These are phyloP conservation scores for Pleurostoma richardsiae DNA, from an alignment of 2,329 filamentous ascomycete genomes.

Conservation along the genomic window DNA sequence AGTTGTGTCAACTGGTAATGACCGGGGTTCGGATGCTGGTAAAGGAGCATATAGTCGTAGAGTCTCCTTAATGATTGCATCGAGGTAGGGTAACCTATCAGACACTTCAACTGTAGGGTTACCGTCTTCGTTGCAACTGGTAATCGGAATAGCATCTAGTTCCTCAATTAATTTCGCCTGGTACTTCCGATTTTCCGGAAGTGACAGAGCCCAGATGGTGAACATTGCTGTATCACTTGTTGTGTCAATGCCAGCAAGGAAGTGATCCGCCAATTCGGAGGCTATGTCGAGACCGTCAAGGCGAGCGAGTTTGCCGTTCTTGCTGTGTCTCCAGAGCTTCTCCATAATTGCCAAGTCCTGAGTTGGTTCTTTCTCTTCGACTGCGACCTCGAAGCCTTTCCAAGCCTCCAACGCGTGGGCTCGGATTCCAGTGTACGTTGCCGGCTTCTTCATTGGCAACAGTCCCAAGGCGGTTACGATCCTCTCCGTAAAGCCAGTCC, in stretches of 20 bases:
- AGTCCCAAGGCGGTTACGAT: slow-evolving; percentile 25
- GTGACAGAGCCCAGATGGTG: slow-evolving; percentile 41
- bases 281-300: slow-evolving; percentile 41
- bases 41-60: slow-evolving; percentile 43
- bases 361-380: slow-evolving; percentile 3
- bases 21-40: slow-evolving; percentile 44
- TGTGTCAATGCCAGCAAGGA: slow-evolving; percentile 48
- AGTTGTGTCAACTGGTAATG: slow-evolving; percentile 21
- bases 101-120: slow-evolving; percentile 26
- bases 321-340: slow-evolving; percentile 27
- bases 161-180: slow-evolving; percentile 40
- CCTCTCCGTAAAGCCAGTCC: slow-evolving; percentile 27
- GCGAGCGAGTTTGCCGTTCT: slow-evolving; percentile 14
- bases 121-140: slow-evolving; percentile 16
- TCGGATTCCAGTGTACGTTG: slow-evolving; percentile 45
- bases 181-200: slow-evolving; percentile 30
- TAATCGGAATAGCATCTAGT: slow-evolving; percentile 20
- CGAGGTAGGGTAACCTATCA: slow-evolving; percentile 34
- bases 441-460: slow-evolving; percentile 43
- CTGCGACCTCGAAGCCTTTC: slow-evolving; percentile 7
- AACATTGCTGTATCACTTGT: slow-evolving; percentile 48
- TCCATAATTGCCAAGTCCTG: slow-evolving; percentile 27
- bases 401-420: slow-evolving; percentile 17
- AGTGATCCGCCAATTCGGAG: slow-evolving; percentile 47
- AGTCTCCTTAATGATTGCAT: slow-evolving; percentile 45